Percentiles rank a stretch among this genome's conserved stretches.
Evolutionary conservation across 2,329 filamentous ascomycete genomes (phyloP).

Genomic region (Arthrobotrys sphaeroides): DNA sequence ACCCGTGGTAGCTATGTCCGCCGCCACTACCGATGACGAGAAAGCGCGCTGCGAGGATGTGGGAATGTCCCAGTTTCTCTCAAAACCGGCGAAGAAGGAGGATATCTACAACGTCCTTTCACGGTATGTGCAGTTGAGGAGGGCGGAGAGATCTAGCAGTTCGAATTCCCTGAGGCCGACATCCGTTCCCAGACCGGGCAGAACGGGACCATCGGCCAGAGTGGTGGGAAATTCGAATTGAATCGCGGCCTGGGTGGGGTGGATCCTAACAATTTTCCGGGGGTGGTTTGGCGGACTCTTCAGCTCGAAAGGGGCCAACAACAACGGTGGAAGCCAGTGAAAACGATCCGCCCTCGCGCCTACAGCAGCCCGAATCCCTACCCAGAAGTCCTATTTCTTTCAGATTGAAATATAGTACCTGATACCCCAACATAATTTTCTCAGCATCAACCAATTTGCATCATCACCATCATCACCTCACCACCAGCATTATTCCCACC

Average conservation of each 20-base stretch:
- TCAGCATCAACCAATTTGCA: background rate
- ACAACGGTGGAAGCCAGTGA: background rate
- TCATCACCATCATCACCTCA: background rate
- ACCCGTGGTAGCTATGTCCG: slow-evolving; percentile 45
- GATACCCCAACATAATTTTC: slow-evolving; percentile 12
- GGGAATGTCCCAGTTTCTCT: slow-evolving; percentile 41
- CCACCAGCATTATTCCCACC: no score
- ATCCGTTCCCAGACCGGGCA: background rate
- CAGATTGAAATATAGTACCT: slow-evolving; percentile 6
- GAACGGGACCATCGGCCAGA: background rate
- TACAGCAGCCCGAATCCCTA: background rate
- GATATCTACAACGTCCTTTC: slow-evolving; percentile 40
- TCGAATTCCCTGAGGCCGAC: slow-evolving; percentile 3
- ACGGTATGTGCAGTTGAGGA: slow-evolving; percentile 10
- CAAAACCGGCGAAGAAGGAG: slow-evolving; percentile 47
- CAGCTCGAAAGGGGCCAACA: background rate
- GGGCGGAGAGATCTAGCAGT: background rate
- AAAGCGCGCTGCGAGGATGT: slow-evolving; percentile 21
- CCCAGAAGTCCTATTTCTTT: background rate
- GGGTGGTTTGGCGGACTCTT: slow-evolving; percentile 4
- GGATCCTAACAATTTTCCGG: background rate
- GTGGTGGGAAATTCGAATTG: slow-evolving; percentile 1
- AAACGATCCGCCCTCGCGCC: no score
- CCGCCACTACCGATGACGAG: slow-evolving; percentile 44
- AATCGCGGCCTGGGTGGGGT: slow-evolving; percentile 18